Percentiles rank a stretch among this genome's conserved stretches.
Evolutionary conservation across 2,329 filamentous ascomycete species (phyloP).

Genomic region (Claviceps monticola): DNA sequence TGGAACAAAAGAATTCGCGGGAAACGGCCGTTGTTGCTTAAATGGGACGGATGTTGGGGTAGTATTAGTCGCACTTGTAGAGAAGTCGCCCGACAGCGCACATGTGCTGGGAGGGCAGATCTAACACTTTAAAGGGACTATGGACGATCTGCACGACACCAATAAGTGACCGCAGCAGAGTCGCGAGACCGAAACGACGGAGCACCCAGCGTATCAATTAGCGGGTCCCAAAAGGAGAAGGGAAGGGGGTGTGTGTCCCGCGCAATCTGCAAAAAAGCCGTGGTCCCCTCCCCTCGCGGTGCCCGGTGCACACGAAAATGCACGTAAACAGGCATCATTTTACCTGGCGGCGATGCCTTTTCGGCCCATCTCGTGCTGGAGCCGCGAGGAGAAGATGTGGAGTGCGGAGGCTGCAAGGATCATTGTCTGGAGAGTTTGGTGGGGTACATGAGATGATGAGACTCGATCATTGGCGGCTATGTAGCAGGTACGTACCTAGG

Average conservation of each 20-base stretch:
- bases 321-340: neutral
- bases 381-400: conserved; percentile 4
- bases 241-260: neutral
- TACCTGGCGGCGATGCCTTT: conserved; percentile 3
- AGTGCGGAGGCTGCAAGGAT: conserved; percentile 6
- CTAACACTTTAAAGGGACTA: neutral
- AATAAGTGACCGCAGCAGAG: neutral
- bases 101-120: neutral
- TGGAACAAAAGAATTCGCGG: neutral
- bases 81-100: neutral
- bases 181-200: neutral
- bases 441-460: neutral
- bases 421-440: neutral
- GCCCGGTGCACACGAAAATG: neutral
- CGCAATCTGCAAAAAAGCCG: neutral
- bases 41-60: neutral
- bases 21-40: neutral
- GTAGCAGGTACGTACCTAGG: no score
- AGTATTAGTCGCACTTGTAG: neutral
- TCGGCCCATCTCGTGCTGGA: conserved; percentile 6
- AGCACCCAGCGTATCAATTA: neutral
- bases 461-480: neutral
- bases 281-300: neutral
- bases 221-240: neutral
- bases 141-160: neutral